A percentile compares a stretch with the other conserved stretches of the same genome.
Conservation (phyloP, 169 alveolate species). For the Plasmodium knowlesi region DNA sequence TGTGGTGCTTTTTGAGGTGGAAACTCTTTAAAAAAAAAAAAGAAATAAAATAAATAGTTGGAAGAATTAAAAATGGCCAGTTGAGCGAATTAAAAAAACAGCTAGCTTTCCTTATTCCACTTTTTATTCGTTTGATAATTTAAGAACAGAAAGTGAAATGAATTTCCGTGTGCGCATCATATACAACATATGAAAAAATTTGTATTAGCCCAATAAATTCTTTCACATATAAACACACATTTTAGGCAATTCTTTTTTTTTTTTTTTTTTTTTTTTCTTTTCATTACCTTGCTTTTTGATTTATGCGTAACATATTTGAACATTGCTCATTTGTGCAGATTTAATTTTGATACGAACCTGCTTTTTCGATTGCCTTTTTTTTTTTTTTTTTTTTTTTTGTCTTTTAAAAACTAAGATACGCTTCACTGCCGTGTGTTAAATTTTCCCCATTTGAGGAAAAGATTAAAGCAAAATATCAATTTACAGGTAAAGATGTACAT, state of each 20-base stretch:
- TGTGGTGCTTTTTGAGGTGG: not conserved
- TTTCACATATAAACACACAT: not conserved
- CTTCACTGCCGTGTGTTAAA: not conserved
- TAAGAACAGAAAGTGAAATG: not conserved
- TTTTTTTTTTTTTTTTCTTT: not conserved
- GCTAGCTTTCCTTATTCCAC: not conserved
- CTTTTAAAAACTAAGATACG: conserved; percentile 8
- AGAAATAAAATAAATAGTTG: not conserved
- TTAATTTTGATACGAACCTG: not conserved
- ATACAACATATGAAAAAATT: not conserved
- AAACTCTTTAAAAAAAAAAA: not conserved
- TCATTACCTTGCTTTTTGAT: not conserved
- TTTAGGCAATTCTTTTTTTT: not conserved
- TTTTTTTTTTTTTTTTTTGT: conserved; percentile 13
- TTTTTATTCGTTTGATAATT: not conserved
- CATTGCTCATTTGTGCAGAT: not conserved
- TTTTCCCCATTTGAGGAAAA: not conserved
- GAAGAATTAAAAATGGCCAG: not conserved
- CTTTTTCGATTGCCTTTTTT: not conserved
- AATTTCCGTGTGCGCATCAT: not conserved
- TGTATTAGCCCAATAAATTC: not conserved
- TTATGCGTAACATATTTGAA: not conserved
- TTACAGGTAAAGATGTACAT: not conserved
- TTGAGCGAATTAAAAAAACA: not conserved
- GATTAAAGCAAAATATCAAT: not conserved